These are phyloP conservation scores for Vicia faba DNA, from an alignment of 306 rosid species.

Conservation along the genomic window DNA sequence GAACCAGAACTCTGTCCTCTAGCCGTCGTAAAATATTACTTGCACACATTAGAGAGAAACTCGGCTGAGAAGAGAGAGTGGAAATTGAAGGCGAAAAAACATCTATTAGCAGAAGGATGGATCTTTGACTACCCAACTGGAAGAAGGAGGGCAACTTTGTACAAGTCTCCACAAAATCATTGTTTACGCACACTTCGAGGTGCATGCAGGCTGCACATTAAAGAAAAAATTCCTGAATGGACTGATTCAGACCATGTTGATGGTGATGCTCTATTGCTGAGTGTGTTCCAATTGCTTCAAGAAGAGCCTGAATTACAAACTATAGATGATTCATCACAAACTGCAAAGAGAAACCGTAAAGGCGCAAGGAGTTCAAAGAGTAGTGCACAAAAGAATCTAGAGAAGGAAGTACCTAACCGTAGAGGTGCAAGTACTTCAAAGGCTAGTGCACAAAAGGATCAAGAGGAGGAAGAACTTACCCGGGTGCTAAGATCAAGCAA, in stretches of 20 bases:
- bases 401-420: conserved; percentile 30
- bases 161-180: conserved; percentile 53
- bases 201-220: conserved; percentile 56
- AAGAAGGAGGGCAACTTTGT: conserved; percentile 42
- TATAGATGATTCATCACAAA: conserved; percentile 26
- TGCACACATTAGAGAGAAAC: conserved; percentile 17
- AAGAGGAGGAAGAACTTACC: conserved; percentile 21
- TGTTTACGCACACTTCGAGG: conserved; percentile 40
- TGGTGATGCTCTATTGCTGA: conserved; percentile 25
- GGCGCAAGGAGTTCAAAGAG: conserved; percentile 34
- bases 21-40: conserved; percentile 52
- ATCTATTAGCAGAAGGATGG: conserved; percentile 63
- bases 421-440: conserved; percentile 29
- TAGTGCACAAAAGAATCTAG: conserved; percentile 32
- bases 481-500: conserved; percentile 59
- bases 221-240: conserved; percentile 40
- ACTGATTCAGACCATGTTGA: conserved; percentile 31
- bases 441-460: conserved; percentile 34
- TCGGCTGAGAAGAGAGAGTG: conserved; percentile 18
- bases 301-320: conserved; percentile 36
- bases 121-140: conserved; percentile 35
- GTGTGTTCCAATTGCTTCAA: conserved; percentile 45
- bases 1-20: conserved; percentile 49
- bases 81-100: conserved; percentile 49
- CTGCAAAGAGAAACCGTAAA: conserved; percentile 27